phyloP scores from a whole-genome alignment of 345 rosid species.

The Eucalyptus curtisii region DNA sequence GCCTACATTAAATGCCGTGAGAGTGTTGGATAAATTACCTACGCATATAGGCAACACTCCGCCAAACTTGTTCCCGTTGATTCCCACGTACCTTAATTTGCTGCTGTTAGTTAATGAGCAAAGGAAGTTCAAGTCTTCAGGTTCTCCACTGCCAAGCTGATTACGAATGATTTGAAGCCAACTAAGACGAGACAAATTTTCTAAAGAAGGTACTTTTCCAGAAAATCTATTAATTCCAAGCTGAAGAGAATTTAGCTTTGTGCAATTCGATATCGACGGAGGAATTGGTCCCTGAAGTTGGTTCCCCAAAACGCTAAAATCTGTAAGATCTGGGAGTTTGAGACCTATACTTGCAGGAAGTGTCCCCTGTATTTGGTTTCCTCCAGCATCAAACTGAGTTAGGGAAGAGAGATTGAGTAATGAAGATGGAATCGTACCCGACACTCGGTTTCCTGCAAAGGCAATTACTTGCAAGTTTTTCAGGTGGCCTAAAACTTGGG shows the following conservation, averaged over 20 bases:
- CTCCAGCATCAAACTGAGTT: fast-evolving
- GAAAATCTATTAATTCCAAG: fast-evolving
- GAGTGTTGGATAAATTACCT: neutral
- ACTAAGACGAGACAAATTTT: too few species aligned
- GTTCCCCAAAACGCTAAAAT: fast-evolving
- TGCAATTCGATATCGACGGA: neutral
- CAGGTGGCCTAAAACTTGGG: neutral
- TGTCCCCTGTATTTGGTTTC: neutral
- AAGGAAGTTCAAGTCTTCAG: neutral
- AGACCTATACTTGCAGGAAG: neutral
- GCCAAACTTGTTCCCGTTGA: fast-evolving
- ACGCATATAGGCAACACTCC: neutral
- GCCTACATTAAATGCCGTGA: fast-evolving
- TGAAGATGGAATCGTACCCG: neutral
- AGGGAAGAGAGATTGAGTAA: neutral
- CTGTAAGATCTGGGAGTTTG: fast-evolving
- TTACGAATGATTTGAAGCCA: fast-evolving
- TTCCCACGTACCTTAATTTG: neutral
- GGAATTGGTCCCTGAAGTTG: fast-evolving
- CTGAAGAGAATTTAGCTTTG: fast-evolving
- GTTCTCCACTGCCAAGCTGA: neutral
- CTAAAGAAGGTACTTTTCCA: too few species aligned
- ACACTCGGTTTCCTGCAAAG: fast-evolving
- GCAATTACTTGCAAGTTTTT: fast-evolving
- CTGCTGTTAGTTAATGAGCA: neutral